These are phyloP conservation scores for Tylopilus felleus DNA, from an alignment of 768 basidiomycete species.

Conservation along the genomic window DNA sequence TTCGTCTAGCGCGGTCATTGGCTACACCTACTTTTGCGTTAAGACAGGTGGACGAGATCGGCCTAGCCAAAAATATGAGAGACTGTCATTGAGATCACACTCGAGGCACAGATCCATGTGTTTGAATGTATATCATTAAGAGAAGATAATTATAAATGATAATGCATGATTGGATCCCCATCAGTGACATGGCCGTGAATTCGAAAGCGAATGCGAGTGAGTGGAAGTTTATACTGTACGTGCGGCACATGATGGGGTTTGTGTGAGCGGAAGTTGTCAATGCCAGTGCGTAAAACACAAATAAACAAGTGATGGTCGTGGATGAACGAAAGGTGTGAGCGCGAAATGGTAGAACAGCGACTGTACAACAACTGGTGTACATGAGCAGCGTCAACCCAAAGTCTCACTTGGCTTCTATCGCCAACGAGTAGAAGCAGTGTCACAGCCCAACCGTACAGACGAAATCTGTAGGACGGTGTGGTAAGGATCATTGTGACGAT, in stretches of 20 bases:
- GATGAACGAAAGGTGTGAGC: constrained; percentile 16
- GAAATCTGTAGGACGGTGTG: constrained; percentile 9
- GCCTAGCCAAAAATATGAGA: no score
- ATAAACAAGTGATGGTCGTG: constrained; percentile 22
- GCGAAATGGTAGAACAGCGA: constrained; percentile 17
- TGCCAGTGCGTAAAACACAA: constrained; percentile 20
- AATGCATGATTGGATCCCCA: constrained; percentile 26
- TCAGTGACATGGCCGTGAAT: constrained; percentile 23
- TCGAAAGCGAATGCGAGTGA: constrained; percentile 19
- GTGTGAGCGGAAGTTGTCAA: constrained; percentile 10
- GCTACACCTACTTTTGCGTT: no score
- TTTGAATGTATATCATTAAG: constrained; percentile 24
- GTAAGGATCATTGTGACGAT: constrained; percentile 1
- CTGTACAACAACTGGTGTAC: constrained; percentile 25
- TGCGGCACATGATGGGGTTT: constrained; percentile 4
- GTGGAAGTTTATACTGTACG: constrained; percentile 11
- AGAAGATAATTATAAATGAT: constrained; percentile 26
- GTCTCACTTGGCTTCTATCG: constrained; percentile 14
- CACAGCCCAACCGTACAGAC: constrained; percentile 8
- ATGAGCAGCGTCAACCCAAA: constrained; percentile 8
- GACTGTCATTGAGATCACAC: neutral
- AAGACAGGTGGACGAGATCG: no score
- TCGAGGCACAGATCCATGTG: neutral
- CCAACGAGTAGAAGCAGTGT: constrained; percentile 8
- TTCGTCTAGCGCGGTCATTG: no score